Percentiles rank a stretch among this genome's conserved stretches.
phyloP scores from a whole-genome alignment of 352 stramenopile genomes.

The Paralagenidium karlingii region DNA sequence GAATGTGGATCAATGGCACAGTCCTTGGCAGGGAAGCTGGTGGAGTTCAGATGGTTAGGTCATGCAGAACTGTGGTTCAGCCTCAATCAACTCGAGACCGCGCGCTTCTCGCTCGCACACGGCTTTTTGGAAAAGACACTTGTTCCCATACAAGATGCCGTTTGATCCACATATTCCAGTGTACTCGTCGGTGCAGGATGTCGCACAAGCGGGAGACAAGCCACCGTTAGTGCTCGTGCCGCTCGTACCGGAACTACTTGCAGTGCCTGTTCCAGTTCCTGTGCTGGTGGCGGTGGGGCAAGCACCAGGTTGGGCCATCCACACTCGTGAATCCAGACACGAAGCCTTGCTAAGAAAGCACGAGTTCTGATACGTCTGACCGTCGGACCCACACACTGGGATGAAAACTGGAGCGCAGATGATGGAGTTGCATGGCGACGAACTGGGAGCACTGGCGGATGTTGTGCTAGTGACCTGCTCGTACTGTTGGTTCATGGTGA shows the following conservation, averaged over 20 bases:
- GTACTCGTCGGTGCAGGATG: slow-evolving; percentile 20
- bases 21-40: too few relatives aligned
- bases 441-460: not conserved
- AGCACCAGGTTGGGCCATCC: too few relatives aligned
- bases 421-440: slow-evolving; percentile 9
- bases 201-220: slow-evolving; percentile 15
- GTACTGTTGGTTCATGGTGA: slow-evolving; percentile 14
- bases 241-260: too few relatives aligned
- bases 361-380: slow-evolving; percentile 33
- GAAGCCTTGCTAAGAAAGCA: slow-evolving; percentile 36
- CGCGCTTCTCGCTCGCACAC: too few relatives aligned
- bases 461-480: slow-evolving; percentile 5
- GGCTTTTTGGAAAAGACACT: slow-evolving; percentile 36
- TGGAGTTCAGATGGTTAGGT: too few relatives aligned
- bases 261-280: too few relatives aligned
- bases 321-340: too few relatives aligned
- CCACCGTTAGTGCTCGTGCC: too few relatives aligned
- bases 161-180: slow-evolving; percentile 35
- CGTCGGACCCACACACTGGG: slow-evolving; percentile 41
- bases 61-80: too few relatives aligned
- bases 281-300: too few relatives aligned
- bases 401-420: slow-evolving; percentile 23
- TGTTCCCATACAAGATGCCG: slow-evolving; percentile 34
- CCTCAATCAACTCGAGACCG: too few relatives aligned
- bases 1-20: too few relatives aligned